Conservation (phyloP, 2,329 filamentous ascomycete species). For the Sarocladiaceae sp. region DNA sequence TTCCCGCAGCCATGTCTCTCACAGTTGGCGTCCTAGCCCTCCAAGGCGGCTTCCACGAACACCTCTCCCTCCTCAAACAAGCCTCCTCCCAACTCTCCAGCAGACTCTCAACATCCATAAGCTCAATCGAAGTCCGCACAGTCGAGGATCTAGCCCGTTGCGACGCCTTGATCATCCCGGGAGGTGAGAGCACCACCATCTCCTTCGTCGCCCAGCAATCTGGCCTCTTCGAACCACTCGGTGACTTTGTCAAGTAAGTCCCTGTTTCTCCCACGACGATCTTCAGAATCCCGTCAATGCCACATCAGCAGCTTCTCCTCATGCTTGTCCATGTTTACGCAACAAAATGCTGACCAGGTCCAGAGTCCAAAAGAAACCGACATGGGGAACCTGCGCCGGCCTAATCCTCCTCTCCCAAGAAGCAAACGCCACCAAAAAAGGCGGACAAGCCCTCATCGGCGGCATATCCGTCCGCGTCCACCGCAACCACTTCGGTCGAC, state of each 20-base stretch:
- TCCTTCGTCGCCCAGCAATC: slow-evolving; percentile 81
- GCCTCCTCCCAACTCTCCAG: slow-evolving; percentile 52
- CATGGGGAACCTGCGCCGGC: slow-evolving; percentile 95
- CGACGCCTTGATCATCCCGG: slow-evolving; percentile 83
- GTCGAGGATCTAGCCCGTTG: slow-evolving; percentile 65
- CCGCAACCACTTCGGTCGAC: slow-evolving; percentile 90
- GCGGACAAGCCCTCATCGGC: slow-evolving; percentile 89
- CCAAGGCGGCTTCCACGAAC: slow-evolving; percentile 90
- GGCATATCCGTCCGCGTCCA: slow-evolving; percentile 88
- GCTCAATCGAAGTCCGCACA: slow-evolving; percentile 77
- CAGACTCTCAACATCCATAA: slow-evolving; percentile 36
- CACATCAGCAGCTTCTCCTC: too few species aligned
- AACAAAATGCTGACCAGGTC: slow-evolving; percentile 6
- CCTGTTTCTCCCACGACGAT: background rate
- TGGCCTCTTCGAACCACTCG: slow-evolving; percentile 75
- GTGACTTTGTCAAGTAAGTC: slow-evolving; percentile 84
- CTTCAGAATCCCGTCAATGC: too few species aligned
- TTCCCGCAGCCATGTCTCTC: slow-evolving; percentile 26
- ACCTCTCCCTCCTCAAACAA: slow-evolving; percentile 69
- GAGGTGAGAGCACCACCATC: slow-evolving; percentile 93
- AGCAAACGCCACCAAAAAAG: slow-evolving; percentile 83
- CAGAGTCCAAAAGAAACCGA: slow-evolving; percentile 72
- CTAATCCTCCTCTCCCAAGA: slow-evolving; percentile 86
- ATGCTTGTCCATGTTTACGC: background rate
- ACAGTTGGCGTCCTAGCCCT: slow-evolving; percentile 66